Percentiles rank a stretch among this genome's conserved stretches.
Evolutionary conservation across 2,329 filamentous ascomycete genomes (phyloP).

Genomic region (Epichloe sibirici): DNA sequence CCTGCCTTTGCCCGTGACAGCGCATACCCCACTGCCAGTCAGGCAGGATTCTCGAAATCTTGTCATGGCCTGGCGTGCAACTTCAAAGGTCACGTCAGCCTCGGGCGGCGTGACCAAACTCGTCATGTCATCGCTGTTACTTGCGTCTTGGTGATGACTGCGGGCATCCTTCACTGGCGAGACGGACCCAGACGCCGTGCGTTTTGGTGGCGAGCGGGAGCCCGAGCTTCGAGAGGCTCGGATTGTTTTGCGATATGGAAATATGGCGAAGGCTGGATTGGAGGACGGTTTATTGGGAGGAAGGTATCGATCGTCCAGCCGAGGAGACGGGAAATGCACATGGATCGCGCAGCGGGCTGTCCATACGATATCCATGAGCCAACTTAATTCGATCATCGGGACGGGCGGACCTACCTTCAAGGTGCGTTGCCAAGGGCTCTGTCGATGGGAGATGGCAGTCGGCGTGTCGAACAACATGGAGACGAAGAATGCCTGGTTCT

Average conservation of each 20-base stretch:
- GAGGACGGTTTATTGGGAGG: neutral
- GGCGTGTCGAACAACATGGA: neutral
- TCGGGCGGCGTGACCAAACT: neutral
- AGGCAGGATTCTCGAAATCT: neutral
- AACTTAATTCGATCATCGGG: too few relatives aligned
- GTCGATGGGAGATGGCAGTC: neutral
- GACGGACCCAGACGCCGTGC: neutral
- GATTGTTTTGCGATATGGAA: constrained; percentile 5
- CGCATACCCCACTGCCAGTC: neutral
- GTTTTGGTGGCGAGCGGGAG: neutral
- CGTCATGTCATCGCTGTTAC: neutral
- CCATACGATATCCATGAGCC: too few relatives aligned
- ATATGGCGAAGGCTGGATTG: neutral
- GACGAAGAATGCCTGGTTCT: too few relatives aligned
- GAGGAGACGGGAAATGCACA: neutral
- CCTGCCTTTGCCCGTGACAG: constrained; percentile 9
- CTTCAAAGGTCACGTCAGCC: too few relatives aligned
- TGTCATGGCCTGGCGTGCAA: too few relatives aligned
- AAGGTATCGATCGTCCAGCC: neutral
- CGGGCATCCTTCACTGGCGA: neutral
- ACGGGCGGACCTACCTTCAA: neutral
- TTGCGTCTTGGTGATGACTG: too few relatives aligned
- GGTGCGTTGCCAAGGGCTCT: neutral
- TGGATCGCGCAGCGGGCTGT: neutral
- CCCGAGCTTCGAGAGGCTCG: neutral